Evolutionary conservation across 2,329 filamentous ascomycete species (phyloP), one percentile per base, ranked within the genome.

Genomic region (Fusarium abutilonis): DNA sequence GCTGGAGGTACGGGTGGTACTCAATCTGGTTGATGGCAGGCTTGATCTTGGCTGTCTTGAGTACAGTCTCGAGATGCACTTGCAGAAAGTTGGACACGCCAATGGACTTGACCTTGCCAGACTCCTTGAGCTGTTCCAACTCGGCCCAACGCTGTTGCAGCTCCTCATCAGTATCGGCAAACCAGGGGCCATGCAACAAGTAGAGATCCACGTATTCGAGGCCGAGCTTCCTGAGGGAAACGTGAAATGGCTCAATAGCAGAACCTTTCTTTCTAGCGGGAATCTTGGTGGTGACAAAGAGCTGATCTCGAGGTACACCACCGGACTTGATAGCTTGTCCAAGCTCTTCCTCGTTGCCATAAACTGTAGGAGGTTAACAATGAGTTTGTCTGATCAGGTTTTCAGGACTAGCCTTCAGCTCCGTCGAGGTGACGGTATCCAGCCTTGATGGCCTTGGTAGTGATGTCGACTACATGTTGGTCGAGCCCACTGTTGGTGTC

Each of bases 21-120:
- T 94, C 91, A 71, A 94, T 90, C 80, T 95, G 91, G 78, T 94
- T 93, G 60, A 90, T 83, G 7, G 85, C 87, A 1, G 91, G 91
- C 4, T 79, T 72, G 58, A 89, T 73, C 66, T 82, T 83, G 46
- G 87, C 87, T 6, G 86, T 85, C 72, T 82, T 73, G 3, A 89
- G 77, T 38, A 88, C 72, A 3, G 77, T 70, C 72, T 88, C 82
- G 17, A 89, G 75, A 64, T 89, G 78, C 39, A 77, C 71, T 66
- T 81, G 77, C 29, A 84, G 70, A 71, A 90, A 94, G 78, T 94
- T 95, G 70, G 88, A 91, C 13, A 95, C 87, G 47, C 91, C 91
- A 66, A 95, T 92, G 52, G 88, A 86, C 64, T 81, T 83, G 44
- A 86, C 87, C 59, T 84, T 84, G 61, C 89, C 89, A 2, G 84